Evolutionary conservation across 352 stramenopile species (phyloP), one percentile per base, ranked within the genome.

Genomic region (Pythium apleroticum): DNA sequence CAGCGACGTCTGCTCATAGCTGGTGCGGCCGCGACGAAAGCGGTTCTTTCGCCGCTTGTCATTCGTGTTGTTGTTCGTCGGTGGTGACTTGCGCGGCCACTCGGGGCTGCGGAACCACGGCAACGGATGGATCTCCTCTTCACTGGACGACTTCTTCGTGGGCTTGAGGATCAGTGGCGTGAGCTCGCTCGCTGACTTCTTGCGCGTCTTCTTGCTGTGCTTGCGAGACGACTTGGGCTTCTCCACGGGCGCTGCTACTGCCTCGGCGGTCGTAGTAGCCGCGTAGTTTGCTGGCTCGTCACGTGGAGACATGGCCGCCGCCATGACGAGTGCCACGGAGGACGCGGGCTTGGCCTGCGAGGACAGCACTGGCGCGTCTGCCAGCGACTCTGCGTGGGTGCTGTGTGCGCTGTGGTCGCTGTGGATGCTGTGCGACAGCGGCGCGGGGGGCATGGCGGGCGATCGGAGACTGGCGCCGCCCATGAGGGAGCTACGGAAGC

Each of bases 31-130:
- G 12, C 60, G 60, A 22, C 54, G 62, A n/a, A 63, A 62, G 4
- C 62, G 41, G 33, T 46, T 57, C 53, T 61, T 71, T 17, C 28
- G 39, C 8, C 57, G 57, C 56, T 52, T 61, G 50, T 69, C 63
- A 19, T 58, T 57, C 17, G 46, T 60, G 33, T 50, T 63, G 15
- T 52, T 50, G 37, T 46, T 46, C 37, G 19, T 22, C 25, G 50
- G 55, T 3, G 70, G 50, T 28, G 75, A 69, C 15, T 60, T 66
- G 31, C 70, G 72, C 2, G 72, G 69, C 79, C 74, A 85, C 60
- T 90, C 79, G 50, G 84, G 84, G 37, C 80, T 90, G 43, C 76
- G 77, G 71, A 91, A 93, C 84, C 84, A 93, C 57, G 84, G 84
- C 64, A 93, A 69, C 28, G 84, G 84, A 52, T 91, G 71, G 20